phyloP scores from a whole-genome alignment of 2,329 filamentous ascomycete genomes.

The Setomelanomma holmii region DNA sequence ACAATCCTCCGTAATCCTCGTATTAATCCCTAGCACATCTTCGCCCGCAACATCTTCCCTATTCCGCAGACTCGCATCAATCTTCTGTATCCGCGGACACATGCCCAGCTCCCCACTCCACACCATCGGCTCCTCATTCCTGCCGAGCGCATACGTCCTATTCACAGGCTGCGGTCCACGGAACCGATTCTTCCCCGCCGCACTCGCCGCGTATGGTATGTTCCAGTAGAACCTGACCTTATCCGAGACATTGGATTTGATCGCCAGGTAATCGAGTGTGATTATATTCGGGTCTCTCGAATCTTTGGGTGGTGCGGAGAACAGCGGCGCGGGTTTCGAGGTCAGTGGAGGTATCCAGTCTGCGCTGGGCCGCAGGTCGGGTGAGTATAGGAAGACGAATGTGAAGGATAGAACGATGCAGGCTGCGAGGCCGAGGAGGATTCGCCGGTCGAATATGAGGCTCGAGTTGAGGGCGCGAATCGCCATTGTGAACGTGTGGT shows the following conservation, averaged over 20 bases:
- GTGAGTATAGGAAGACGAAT: constrained; percentile 36
- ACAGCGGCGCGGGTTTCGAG: constrained; percentile 26
- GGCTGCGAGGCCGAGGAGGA: constrained; percentile 29
- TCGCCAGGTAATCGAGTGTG: constrained; percentile 40
- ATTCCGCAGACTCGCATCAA: constrained; percentile 33
- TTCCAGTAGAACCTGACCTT: constrained; percentile 42
- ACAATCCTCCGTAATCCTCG: constrained; percentile 48
- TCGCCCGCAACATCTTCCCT: constrained; percentile 34
- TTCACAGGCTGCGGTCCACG: constrained; percentile 40
- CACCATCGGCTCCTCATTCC: constrained; percentile 30
- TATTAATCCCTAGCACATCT: constrained; percentile 34
- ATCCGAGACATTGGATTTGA: constrained; percentile 37
- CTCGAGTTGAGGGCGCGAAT: constrained; percentile 33
- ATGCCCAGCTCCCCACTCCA: constrained; percentile 42
- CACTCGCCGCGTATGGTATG: constrained; percentile 41
- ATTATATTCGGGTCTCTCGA: constrained; percentile 35
- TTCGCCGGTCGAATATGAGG: constrained; percentile 36
- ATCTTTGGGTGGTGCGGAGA: constrained; percentile 33
- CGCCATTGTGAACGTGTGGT: constrained; percentile 15
- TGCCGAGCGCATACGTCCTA: constrained; percentile 31
- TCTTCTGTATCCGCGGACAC: constrained; percentile 45
- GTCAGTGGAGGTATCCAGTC: constrained; percentile 36
- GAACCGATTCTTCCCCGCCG: constrained; percentile 39
- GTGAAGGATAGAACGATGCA: constrained; percentile 31
- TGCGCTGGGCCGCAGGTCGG: constrained; percentile 28